Evolutionary conservation across 306 rosid species (phyloP), one percentile per base, ranked within the genome.

Genomic region (Leucaena leucocephala): DNA sequence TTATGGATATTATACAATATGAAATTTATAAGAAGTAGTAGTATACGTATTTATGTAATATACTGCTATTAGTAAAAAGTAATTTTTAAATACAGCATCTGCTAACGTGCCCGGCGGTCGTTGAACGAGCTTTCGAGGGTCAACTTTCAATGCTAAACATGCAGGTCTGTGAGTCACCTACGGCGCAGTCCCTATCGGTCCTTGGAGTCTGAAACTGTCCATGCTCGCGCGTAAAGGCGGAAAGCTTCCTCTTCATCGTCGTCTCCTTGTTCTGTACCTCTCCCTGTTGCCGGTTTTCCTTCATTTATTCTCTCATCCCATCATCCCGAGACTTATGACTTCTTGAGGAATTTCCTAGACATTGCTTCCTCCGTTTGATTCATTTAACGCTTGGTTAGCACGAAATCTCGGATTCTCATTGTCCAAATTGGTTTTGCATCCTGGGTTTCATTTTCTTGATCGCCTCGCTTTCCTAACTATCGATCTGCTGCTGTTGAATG

Each of bases 231-330:
- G 69, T 1, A 21, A 50, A 22, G 38, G 16, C 62, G 69, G 17
- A 38, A 40, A 15, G 13, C 77, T 40, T 69, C 80, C 10, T 46
- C 83, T 14, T 83, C 73, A 49, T 43, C 58, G 13, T 50, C 45
- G 52, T 50, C 8, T 76, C 39, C 42, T 61, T 55, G 27, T 40
- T 68, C 15, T 73, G 7, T 8, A 16, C 49, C 21, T 35, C 34
- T 33, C 78, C 80, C 54, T 57, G 62, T 71, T 12, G 22, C 43
- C 11, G 7, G 11, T 10, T 36, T n/a, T 6, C 74, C 64, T 73
- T 75, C 55, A 49, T 72, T 71, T 76, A 68, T 71, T 65, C 44
- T 42, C 75, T 59, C 61, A 78, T 48, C 33, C 73, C 40, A 15
- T 13, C 74, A 48, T 72, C 76, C 55, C 69, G n/a, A 36, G 79